Evolutionary conservation across 2,329 filamentous ascomycete species (phyloP), one percentile per base, ranked within the genome.

Genomic region (Cadophora sp.): DNA sequence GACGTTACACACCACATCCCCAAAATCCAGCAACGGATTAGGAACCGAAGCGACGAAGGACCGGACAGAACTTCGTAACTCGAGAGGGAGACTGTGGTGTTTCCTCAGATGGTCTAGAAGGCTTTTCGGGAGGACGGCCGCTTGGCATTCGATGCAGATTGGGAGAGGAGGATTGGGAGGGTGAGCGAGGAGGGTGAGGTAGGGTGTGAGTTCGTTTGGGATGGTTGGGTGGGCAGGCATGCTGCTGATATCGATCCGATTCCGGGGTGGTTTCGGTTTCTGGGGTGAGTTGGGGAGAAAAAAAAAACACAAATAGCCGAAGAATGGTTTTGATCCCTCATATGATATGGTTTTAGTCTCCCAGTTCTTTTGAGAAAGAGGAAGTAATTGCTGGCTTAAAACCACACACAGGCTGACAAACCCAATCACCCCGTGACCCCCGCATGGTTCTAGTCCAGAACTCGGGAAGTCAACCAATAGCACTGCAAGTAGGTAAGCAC

Each of bases 81-180:
- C 43, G 3, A 47, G 43, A 2, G 70, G 70, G 18, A 72, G 33
- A 1, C 68, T 33, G 30, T 72, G 70, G 13, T 69, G 61, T 66
- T 72, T 72, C 43, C 70, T 60, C 8, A 72, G 69, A 47, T 72
- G 70, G 33, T 72, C 70, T 1, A 67, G 30, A 41, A 71, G 41
- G 13, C 65, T 68, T 48, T 60, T 70, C 1, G 70, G 70, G 18
- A 72, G 65, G 14, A 72, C 20, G 27, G 68, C 70, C 18, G 56
- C 36, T 67, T 69, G 63, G 45, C 70, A 72, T 3, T 8, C 14
- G 1, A 39, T 62, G 51, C 70, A 72, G 16, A 70, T 45, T 51
- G 67, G 66, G n/a, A 71, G 39, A 30, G 16, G 45, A 22, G 18
- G 64, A 59, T 11, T 66, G n/a, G 27, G 56, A n/a, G 58, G 66